phyloP scores from a whole-genome alignment of 257 asterid species.

The Eustoma russellianum region DNA sequence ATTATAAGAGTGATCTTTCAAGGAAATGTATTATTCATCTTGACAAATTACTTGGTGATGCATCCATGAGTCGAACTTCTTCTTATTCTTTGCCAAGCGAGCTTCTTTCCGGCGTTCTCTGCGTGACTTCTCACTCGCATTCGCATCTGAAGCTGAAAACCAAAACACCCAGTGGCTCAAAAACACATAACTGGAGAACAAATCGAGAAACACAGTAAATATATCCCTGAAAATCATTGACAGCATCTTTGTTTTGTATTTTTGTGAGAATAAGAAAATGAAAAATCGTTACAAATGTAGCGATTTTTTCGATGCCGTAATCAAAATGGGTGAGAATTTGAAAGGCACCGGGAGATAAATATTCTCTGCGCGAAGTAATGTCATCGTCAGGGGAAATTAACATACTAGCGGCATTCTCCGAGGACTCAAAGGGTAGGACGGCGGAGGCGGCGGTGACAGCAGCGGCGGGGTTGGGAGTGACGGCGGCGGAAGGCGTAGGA shows the following conservation, averaged over 20 bases:
- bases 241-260: neutral
- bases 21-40: neutral
- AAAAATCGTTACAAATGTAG: conserved; percentile 1
- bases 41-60: conserved; percentile 34
- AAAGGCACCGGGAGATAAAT: neutral
- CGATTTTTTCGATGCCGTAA: conserved; percentile 24
- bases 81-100: conserved; percentile 38
- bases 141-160: conserved; percentile 21
- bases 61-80: conserved; percentile 62
- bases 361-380: neutral
- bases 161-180: neutral
- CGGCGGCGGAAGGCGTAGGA: neutral
- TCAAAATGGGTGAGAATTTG: conserved; percentile 8
- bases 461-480: too few species aligned
- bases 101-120: conserved; percentile 62
- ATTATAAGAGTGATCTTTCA: neutral
- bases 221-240: too few species aligned
- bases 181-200: too few species aligned
- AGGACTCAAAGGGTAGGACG: neutral
- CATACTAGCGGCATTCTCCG: neutral
- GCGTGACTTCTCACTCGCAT: conserved; percentile 29
- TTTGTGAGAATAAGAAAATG: neutral
- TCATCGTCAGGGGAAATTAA: neutral
- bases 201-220: too few species aligned
- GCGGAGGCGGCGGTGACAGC: neutral